These are phyloP conservation scores for Candida chauliodis DNA, from an alignment of 805 yeast species.

Conservation along the genomic window DNA sequence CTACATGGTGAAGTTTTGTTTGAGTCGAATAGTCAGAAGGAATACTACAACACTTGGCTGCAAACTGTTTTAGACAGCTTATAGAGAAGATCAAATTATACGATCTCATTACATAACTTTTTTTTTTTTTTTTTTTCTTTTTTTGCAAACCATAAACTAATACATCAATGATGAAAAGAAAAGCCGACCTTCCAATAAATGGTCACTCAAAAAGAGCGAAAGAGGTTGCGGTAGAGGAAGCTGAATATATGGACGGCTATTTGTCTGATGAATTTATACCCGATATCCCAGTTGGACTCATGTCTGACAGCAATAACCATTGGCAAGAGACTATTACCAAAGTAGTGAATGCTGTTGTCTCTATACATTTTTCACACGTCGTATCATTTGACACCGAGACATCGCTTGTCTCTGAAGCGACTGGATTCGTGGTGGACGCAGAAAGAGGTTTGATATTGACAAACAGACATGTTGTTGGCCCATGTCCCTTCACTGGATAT, in stretches of 20 bases:
- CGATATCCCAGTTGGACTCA: constrained; percentile 11
- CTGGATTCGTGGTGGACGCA: constrained; percentile 91
- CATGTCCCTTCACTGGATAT: constrained; percentile 90
- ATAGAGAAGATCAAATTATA: too few species aligned
- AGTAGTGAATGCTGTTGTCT: constrained; percentile 83
- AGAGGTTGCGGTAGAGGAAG: neutral
- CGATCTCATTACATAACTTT: neutral
- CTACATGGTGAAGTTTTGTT: constrained; percentile 26
- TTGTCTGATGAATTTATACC: constrained; percentile 14
- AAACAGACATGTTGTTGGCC: constrained; percentile 92
- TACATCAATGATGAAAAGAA: constrained; percentile 9
- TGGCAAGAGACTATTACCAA: constrained; percentile 83
- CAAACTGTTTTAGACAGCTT: constrained; percentile 9
- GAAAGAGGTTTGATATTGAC: constrained; percentile 79
- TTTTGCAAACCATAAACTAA: neutral
- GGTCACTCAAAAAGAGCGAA: constrained; percentile 6
- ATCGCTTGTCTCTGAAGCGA: constrained; percentile 83
- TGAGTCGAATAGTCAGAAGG: constrained; percentile 25
- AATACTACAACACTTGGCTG: constrained; percentile 35
- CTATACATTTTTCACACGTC: constrained; percentile 86
- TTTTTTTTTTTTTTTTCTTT: neutral
- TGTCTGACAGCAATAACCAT: constrained; percentile 14
- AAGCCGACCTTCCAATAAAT: constrained; percentile 5
- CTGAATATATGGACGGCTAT: constrained; percentile 11
- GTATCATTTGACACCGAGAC: constrained; percentile 82